Conservation (phyloP, 441 rosid species). For the Macaranga tanarius region DNA sequence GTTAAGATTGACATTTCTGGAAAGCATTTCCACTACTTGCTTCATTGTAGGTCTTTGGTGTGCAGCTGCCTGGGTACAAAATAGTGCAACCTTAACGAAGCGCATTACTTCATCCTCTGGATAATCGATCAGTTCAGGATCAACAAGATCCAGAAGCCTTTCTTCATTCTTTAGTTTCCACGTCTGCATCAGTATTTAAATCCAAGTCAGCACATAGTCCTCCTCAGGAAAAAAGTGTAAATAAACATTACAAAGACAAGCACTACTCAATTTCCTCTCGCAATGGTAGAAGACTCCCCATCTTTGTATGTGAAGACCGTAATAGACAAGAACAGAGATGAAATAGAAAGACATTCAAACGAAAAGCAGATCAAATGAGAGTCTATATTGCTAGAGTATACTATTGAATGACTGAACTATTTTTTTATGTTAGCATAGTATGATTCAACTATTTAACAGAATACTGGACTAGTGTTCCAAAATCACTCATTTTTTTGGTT, state of each 20-base stretch:
- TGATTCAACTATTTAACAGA: too few relatives aligned
- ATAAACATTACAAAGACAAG: neutral
- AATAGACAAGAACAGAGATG: too few relatives aligned
- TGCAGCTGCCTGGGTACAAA: slow-evolving; percentile 80
- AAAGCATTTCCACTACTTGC: slow-evolving; percentile 88
- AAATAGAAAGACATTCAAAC: too few relatives aligned
- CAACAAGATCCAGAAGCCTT: slow-evolving; percentile 71
- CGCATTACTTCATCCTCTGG: slow-evolving; percentile 62
- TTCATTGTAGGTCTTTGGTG: slow-evolving; percentile 77
- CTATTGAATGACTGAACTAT: too few relatives aligned
- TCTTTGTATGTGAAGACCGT: too few relatives aligned
- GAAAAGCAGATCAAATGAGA: too few relatives aligned
- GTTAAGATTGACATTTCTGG: slow-evolving; percentile 64
- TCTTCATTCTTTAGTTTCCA: slow-evolving; percentile 82
- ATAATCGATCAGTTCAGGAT: slow-evolving; percentile 57
- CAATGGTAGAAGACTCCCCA: too few relatives aligned
- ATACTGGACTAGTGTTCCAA: too few relatives aligned
- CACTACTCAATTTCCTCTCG: too few relatives aligned
- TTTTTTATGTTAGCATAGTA: too few relatives aligned
- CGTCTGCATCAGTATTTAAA: slow-evolving; percentile 49
- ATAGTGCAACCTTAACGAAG: slow-evolving; percentile 75
- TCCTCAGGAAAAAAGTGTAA: neutral
- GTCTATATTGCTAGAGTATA: too few relatives aligned
- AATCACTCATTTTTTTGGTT: too few relatives aligned
- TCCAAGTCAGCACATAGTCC: slow-evolving; percentile 5